Evolutionary conservation across 176 grass and related monocot genomes (phyloP).

Genomic region (Hyparrhenia diplandra): DNA sequence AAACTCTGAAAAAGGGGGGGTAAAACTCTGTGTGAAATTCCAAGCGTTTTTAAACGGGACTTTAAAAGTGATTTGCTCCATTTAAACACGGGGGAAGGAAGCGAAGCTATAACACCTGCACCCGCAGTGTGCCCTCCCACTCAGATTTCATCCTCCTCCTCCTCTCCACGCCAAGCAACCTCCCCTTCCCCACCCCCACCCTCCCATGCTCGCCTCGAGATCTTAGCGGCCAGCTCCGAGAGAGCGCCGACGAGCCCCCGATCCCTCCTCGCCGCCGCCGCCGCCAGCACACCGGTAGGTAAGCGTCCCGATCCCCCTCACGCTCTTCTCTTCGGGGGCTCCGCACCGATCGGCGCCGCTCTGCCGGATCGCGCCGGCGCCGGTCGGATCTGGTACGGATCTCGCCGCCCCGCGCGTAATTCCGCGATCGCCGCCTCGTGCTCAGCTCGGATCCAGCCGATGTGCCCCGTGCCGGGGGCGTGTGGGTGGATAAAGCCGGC

Average conservation of each 20-base stretch:
- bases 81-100: not conserved
- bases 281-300: conserved; percentile 35
- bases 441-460: conserved; percentile 40
- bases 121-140: conserved; percentile 1
- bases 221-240: conserved; percentile 33
- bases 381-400: conserved; percentile 52
- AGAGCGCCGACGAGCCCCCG: conserved; percentile 21
- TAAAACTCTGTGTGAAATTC: not conserved
- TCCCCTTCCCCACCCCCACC: no score
- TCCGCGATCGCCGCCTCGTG: conserved; percentile 27
- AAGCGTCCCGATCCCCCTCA: conserved; percentile 5
- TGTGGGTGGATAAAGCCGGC: conserved; percentile 40
- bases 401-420: conserved; percentile 12
- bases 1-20: no score
- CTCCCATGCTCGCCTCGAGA: conserved; percentile 43
- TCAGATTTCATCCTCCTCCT: conserved; percentile 2
- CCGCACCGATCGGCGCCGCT: not conserved
- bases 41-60: not conserved
- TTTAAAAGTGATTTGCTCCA: not conserved
- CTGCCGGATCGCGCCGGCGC: not conserved
- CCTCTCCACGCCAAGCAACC: conserved; percentile 29
- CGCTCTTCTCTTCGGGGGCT: not conserved
- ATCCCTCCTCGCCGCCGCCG: conserved; percentile 23
- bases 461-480: no score
- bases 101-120: not conserved